phyloP scores from a whole-genome alignment of 371 early-diverging fungal species.

The Chytridium lagenaria region DNA sequence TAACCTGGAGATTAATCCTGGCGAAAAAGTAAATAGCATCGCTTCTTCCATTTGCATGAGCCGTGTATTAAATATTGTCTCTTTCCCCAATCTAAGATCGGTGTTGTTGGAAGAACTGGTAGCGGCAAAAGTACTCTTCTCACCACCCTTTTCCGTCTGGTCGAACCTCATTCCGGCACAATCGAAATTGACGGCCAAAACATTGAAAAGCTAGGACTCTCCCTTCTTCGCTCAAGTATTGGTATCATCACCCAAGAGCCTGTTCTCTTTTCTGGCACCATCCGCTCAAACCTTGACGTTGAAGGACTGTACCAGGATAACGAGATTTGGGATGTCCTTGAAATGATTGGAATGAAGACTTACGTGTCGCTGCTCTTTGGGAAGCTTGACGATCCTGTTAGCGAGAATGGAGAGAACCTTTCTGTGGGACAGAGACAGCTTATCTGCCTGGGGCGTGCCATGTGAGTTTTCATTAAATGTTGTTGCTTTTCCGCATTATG shows the following conservation, averaged over 20 bases:
- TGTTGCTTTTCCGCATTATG: no score
- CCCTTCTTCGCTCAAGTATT: conserved; percentile 64
- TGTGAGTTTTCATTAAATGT: conserved; percentile 31
- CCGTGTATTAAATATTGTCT: background rate
- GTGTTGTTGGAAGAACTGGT: conserved; percentile 32
- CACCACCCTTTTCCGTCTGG: conserved; percentile 80
- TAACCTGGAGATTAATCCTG: conserved; percentile 24
- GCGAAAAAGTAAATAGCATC: conserved; percentile 28
- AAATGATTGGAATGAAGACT: conserved; percentile 12
- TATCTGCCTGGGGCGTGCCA: conserved; percentile 50
- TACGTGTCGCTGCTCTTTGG: conserved; percentile 30
- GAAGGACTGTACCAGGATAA: conserved; percentile 70
- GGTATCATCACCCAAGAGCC: conserved; percentile 97
- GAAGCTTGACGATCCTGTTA: conserved; percentile 39
- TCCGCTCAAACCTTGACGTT: conserved; percentile 83
- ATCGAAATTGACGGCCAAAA: conserved; percentile 62
- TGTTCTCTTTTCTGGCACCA: conserved; percentile 68
- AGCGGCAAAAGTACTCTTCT: conserved; percentile 85
- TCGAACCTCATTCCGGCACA: conserved; percentile 74
- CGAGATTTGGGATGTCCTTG: conserved; percentile 76
- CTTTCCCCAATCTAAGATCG: conserved; percentile 7
- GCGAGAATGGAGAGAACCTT: conserved; percentile 47
- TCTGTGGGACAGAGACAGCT: conserved; percentile 62
- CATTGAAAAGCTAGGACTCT: conserved; percentile 75
- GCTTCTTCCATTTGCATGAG: background rate